These are phyloP conservation scores for Hypoxylon rubiginosum DNA, from an alignment of 2,329 filamentous ascomycete genomes.

Conservation along the genomic window DNA sequence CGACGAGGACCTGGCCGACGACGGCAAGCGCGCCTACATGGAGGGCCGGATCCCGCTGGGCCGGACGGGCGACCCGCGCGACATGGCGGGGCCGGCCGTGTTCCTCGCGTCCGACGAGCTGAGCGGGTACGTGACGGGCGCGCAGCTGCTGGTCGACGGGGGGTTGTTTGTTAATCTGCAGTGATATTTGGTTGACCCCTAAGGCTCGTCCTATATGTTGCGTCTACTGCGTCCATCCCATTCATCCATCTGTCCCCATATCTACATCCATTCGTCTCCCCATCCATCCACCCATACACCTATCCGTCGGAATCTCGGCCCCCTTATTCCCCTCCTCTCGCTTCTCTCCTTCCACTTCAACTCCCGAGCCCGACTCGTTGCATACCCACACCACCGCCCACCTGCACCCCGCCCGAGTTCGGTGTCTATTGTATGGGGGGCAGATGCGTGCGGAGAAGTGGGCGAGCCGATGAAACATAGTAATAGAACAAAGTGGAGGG, in stretches of 20 bases:
- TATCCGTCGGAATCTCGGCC: conserved; percentile 5
- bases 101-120: conserved; percentile 85
- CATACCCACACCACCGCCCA: background rate
- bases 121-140: conserved; percentile 85
- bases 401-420: conserved; percentile 2
- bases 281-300: conserved; percentile 12
- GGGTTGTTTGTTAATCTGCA: conserved; percentile 92
- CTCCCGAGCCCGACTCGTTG: background rate
- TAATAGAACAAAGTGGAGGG: conserved; percentile 2
- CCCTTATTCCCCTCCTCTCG: background rate
- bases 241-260: background rate
- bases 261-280: conserved; percentile 1
- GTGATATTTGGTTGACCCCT: conserved; percentile 54
- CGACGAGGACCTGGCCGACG: conserved; percentile 82
- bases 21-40: conserved; percentile 81
- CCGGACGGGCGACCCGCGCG: conserved; percentile 76
- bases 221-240: no score
- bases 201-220: no score
- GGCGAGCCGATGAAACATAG: background rate
- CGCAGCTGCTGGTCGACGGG: conserved; percentile 88
- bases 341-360: background rate
- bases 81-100: conserved; percentile 86
- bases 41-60: conserved; percentile 85
- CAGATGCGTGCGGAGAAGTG: background rate
- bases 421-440: background rate